Evolutionary conservation across 495 filamentous ascomycete species (phyloP).

Genomic region (Sphaerosporella brunnea): DNA sequence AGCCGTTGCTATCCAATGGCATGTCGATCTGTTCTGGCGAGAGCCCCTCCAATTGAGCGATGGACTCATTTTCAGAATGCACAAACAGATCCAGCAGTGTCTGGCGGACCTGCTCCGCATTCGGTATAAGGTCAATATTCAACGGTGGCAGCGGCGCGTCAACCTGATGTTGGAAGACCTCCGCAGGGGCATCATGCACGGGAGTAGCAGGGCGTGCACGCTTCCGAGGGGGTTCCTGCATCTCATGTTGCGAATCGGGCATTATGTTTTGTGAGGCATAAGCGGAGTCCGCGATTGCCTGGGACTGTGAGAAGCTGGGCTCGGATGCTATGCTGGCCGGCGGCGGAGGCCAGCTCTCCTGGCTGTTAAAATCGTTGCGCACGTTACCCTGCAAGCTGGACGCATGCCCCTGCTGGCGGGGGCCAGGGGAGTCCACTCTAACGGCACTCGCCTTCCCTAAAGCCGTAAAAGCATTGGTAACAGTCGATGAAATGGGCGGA

Average conservation of each 20-base stretch:
- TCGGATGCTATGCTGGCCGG: constrained; percentile 46
- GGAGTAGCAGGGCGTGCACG: constrained; percentile 30
- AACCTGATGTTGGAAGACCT: constrained; percentile 27
- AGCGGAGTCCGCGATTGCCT: constrained; percentile 33
- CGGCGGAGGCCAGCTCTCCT: constrained; percentile 37
- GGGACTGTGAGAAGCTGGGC: constrained; percentile 36
- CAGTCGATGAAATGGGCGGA: constrained; percentile 83
- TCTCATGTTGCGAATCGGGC: constrained; percentile 35
- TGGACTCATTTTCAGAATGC: constrained; percentile 40
- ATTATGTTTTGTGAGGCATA: constrained; percentile 32
- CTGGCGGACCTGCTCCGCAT: constrained; percentile 54
- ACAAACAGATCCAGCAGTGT: constrained; percentile 77
- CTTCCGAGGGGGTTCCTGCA: constrained; percentile 70
- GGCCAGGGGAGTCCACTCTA: constrained; percentile 74
- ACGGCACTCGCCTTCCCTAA: constrained; percentile 67
- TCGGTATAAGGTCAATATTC: constrained; percentile 44
- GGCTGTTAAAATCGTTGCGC: constrained; percentile 30
- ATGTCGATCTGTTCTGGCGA: constrained; percentile 72
- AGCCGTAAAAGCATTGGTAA: constrained; percentile 78
- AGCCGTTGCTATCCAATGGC: constrained; percentile 68
- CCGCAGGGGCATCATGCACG: constrained; percentile 15
- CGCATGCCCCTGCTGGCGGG: constrained; percentile 35
- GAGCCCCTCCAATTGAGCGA: constrained; percentile 36
- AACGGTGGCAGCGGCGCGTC: constrained; percentile 47
- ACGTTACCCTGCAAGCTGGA: constrained; percentile 25